A percentile compares a stretch with the other conserved stretches of the same genome.
These are phyloP conservation scores for Quercus lobata DNA, from an alignment of 331 rosid genomes.

Conservation along the genomic window DNA sequence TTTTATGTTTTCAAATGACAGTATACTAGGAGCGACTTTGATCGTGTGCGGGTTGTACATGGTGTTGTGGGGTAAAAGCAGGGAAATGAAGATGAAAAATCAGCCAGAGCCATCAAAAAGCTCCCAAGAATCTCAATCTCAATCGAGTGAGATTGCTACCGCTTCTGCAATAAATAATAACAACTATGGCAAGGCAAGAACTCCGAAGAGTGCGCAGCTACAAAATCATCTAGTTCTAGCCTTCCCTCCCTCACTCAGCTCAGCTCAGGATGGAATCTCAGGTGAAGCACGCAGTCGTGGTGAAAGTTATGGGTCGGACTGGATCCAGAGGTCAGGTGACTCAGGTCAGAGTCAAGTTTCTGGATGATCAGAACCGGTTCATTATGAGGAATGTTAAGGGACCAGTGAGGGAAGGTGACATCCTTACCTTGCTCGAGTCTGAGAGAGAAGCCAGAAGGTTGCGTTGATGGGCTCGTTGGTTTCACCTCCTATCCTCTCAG, in stretches of 20 bases:
- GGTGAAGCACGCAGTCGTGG: background rate
- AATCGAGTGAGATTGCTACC: no score
- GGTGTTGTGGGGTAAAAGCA: conserved; percentile 56
- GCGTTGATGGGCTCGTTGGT: background rate
- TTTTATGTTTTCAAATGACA: background rate
- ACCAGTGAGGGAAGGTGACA: background rate
- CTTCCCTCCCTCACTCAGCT: no score
- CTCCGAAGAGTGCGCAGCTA: no score
- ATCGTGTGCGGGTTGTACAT: conserved; percentile 56
- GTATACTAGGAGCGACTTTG: conserved; percentile 55
- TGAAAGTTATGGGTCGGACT: background rate
- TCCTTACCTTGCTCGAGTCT: background rate
- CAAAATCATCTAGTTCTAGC: no score
- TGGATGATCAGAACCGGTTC: background rate
- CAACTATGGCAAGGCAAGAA: no score
- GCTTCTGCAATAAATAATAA: no score
- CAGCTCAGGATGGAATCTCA: background rate
- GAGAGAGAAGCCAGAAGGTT: background rate
- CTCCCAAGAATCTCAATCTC: no score
- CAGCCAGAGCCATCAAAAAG: background rate
- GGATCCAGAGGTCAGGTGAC: background rate
- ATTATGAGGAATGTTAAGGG: background rate
- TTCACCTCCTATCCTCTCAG: background rate
- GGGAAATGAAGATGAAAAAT: conserved; percentile 33
- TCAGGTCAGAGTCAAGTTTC: background rate